Evolutionary conservation across 2,329 filamentous ascomycete species (phyloP).

Genomic region (Cercospora berteroae): DNA sequence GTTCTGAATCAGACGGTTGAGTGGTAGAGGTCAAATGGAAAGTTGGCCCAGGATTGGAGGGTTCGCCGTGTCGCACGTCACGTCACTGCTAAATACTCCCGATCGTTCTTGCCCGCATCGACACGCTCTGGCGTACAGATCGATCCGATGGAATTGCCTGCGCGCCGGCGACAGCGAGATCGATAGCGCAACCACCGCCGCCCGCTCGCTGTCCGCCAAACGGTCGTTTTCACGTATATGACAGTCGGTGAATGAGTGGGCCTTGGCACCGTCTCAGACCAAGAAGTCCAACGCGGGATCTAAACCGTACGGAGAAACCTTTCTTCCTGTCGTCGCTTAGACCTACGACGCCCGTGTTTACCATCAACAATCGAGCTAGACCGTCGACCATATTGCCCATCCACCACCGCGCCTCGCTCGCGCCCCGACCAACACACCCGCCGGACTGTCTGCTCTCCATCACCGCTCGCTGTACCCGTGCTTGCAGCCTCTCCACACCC

Average conservation of each 20-base stretch:
- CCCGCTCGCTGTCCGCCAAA: background rate
- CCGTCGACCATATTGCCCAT: background rate
- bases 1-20: background rate
- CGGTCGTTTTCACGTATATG: background rate
- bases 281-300: background rate
- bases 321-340: background rate
- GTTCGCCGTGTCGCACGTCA: background rate
- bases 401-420: background rate
- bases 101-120: background rate
- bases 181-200: background rate
- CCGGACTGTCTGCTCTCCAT: background rate
- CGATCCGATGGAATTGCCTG: background rate
- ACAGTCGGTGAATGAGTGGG: background rate
- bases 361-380: constrained; percentile 3
- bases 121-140: background rate
- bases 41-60: constrained; percentile 2
- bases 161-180: background rate
- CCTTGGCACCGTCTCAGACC: background rate
- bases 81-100: background rate
- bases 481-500: constrained; percentile 1
- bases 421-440: background rate
- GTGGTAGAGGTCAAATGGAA: constrained; percentile 3
- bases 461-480: background rate
- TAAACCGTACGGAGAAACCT: background rate
- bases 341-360: background rate